Conservation (phyloP, 2,329 filamentous ascomycete genomes). For the Westerdykella sp. region DNA sequence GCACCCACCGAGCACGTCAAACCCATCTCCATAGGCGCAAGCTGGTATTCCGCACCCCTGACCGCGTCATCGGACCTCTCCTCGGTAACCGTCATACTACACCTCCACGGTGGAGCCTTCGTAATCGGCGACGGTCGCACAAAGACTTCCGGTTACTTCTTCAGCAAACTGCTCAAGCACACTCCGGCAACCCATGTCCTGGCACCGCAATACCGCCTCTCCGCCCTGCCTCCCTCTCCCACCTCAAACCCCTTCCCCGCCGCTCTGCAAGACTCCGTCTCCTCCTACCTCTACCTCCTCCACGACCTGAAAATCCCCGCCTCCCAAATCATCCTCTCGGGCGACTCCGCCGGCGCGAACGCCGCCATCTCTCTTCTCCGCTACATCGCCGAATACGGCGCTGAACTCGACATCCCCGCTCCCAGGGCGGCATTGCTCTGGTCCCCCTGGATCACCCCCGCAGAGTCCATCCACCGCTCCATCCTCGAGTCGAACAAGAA, state of each 20-base stretch:
- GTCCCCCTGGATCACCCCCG: conserved; percentile 41
- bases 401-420: conserved; percentile 23
- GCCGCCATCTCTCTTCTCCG: conserved; percentile 41
- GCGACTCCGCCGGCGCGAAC: conserved; percentile 49
- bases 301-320: conserved; percentile 37
- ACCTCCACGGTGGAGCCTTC: conserved; percentile 48
- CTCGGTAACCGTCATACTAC: conserved; percentile 37
- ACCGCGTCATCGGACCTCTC: conserved; percentile 7
- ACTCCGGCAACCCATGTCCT: conserved; percentile 38
- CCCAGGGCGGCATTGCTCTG: conserved; percentile 40
- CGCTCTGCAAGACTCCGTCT: conserved; percentile 46
- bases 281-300: conserved; percentile 43
- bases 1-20: conserved; percentile 26
- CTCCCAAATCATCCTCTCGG: conserved; percentile 40
- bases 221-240: conserved; percentile 33
- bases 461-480: conserved; percentile 17
- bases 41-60: conserved; percentile 38
- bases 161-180: conserved; percentile 31
- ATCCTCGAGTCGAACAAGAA: conserved; percentile 29
- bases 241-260: conserved; percentile 45
- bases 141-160: conserved; percentile 26
- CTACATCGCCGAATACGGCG: conserved; percentile 41
- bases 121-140: conserved; percentile 41
- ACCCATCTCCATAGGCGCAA: conserved; percentile 37
- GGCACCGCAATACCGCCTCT: conserved; percentile 45